Evolutionary conservation across 1,139 yeast species (phyloP).

Genomic region (Pneumocystis canis): DNA sequence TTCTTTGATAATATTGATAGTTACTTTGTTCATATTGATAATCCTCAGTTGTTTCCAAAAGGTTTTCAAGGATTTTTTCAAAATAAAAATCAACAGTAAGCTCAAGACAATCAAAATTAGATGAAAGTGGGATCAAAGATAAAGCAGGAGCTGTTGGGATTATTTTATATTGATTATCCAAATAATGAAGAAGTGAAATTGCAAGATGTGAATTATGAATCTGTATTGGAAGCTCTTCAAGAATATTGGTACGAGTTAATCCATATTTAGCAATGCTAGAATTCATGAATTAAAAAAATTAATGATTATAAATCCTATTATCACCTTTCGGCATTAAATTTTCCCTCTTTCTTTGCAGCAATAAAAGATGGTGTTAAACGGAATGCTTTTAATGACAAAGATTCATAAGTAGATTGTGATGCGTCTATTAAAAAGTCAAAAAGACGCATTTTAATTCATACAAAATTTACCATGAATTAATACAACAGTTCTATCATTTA

Average conservation of each 20-base stretch:
- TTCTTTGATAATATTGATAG: constrained; percentile 73
- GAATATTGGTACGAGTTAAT: constrained; percentile 51
- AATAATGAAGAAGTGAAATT: constrained; percentile 27
- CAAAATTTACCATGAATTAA: constrained; percentile 33
- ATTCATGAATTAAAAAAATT: neutral
- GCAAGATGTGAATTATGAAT: constrained; percentile 48
- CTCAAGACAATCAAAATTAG: constrained; percentile 27
- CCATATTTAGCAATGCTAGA: constrained; percentile 45
- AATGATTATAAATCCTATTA: neutral
- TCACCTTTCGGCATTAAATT: constrained; percentile 39
- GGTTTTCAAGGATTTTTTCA: constrained; percentile 43
- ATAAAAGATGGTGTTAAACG: constrained; percentile 54
- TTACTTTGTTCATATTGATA: constrained; percentile 70
- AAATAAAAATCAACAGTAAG: constrained; percentile 30
- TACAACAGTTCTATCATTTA: constrained; percentile 7
- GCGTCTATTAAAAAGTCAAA: constrained; percentile 44
- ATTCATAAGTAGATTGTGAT: constrained; percentile 44
- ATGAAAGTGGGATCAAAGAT: constrained; percentile 13
- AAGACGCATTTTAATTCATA: constrained; percentile 48
- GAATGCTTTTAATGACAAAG: constrained; percentile 52
- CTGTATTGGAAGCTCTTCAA: constrained; percentile 56
- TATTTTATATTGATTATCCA: neutral
- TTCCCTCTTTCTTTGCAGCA: constrained; percentile 35
- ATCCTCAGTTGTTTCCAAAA: constrained; percentile 62
- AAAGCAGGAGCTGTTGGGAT: constrained; percentile 14